phyloP scores from a whole-genome alignment of 805 yeast genomes.

The Metschnikowia reukaufii region DNA sequence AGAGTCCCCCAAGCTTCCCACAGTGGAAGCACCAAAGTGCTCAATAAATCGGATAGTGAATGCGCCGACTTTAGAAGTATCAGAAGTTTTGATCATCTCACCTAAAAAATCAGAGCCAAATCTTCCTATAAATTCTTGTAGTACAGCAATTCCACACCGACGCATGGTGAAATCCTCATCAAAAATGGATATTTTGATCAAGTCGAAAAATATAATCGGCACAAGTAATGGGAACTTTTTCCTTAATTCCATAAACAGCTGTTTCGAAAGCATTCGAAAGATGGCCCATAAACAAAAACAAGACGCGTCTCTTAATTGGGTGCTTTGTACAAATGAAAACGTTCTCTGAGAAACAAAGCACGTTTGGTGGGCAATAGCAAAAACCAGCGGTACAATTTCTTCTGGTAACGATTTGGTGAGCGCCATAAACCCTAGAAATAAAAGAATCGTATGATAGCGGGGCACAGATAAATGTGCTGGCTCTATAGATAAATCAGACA shows the following conservation, averaged over 20 bases:
- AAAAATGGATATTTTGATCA: slow-evolving; percentile 57
- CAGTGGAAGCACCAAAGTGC: slow-evolving; percentile 47
- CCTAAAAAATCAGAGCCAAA: slow-evolving; percentile 48
- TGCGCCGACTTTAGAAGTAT: slow-evolving; percentile 24
- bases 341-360: slow-evolving; percentile 59
- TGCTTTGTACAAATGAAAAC: slow-evolving; percentile 54
- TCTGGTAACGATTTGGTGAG: slow-evolving; percentile 29
- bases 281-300: slow-evolving; percentile 85
- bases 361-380: slow-evolving; percentile 43
- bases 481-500: slow-evolving; percentile 20
- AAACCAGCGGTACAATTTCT: slow-evolving; percentile 22
- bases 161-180: slow-evolving; percentile 76
- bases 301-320: slow-evolving; percentile 78
- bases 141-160: slow-evolving; percentile 80
- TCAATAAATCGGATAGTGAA: slow-evolving; percentile 57
- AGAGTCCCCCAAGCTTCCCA: slow-evolving; percentile 22
- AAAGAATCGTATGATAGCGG: slow-evolving; percentile 57
- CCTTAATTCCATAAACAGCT: slow-evolving; percentile 18
- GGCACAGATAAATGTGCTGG: slow-evolving; percentile 38
- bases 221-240: slow-evolving; percentile 19
- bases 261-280: slow-evolving; percentile 38
- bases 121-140: slow-evolving; percentile 84
- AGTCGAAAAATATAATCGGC: slow-evolving; percentile 27
- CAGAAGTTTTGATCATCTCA: slow-evolving; percentile 11
- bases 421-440: slow-evolving; percentile 50